Percentiles rank a stretch among this genome's conserved stretches.
These are phyloP conservation scores for Ciborinia camelliae DNA, from an alignment of 2,329 filamentous ascomycete genomes.

Conservation along the genomic window DNA sequence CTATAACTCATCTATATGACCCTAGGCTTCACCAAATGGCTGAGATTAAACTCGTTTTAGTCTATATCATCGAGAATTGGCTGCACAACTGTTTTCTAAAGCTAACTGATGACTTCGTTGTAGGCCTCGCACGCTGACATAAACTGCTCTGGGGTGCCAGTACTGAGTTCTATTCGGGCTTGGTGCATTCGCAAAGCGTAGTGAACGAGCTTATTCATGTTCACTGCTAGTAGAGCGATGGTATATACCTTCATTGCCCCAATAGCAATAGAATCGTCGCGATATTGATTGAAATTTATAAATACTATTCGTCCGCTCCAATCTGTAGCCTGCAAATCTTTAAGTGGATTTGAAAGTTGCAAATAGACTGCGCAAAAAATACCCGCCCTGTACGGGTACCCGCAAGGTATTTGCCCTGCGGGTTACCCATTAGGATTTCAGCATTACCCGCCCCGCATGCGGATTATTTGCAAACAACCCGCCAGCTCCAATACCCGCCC, in stretches of 20 bases:
- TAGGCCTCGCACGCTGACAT: neutral
- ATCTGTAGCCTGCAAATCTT: neutral
- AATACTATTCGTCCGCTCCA: neutral
- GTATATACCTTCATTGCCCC: neutral
- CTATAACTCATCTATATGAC: neutral
- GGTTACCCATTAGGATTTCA: no score
- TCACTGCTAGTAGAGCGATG: neutral
- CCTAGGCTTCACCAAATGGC: neutral
- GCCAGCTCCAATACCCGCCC: no score
- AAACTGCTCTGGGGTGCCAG: neutral
- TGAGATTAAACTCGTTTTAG: neutral
- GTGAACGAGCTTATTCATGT: neutral
- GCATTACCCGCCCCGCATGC: no score
- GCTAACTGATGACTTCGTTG: neutral
- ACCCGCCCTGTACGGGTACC: no score
- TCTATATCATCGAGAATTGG: neutral
- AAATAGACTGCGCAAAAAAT: no score
- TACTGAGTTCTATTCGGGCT: neutral
- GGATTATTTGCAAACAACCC: no score
- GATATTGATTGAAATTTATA: neutral
- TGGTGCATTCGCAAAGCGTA: neutral
- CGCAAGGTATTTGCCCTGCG: no score
- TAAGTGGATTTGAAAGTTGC: neutral
- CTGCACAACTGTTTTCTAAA: neutral
- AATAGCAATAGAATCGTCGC: neutral